Evolutionary conservation across 257 asterid species (phyloP).

Genomic region (Coffea canephora): DNA sequence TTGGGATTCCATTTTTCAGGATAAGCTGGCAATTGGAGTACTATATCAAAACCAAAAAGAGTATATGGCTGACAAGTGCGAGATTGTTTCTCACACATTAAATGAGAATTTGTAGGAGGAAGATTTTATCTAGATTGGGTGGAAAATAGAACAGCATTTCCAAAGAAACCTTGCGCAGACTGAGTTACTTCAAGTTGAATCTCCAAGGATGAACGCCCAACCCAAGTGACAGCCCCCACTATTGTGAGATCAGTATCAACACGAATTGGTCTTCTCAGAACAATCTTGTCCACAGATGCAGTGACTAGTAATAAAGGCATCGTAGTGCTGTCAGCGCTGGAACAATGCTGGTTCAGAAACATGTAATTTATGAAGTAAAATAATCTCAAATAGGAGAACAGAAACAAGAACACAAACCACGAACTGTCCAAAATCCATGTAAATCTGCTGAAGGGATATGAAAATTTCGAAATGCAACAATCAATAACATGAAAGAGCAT

Average conservation of each 20-base stretch:
- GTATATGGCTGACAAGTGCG: neutral
- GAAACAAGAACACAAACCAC: neutral
- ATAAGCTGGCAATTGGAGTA: neutral
- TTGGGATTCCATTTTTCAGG: neutral
- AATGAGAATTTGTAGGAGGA: neutral
- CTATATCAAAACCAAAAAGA: neutral
- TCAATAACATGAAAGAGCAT: neutral
- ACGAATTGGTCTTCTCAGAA: slow-evolving; percentile 61
- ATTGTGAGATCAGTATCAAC: slow-evolving; percentile 67
- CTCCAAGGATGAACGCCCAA: slow-evolving; percentile 92
- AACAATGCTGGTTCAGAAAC: slow-evolving; percentile 63
- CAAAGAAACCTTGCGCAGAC: slow-evolving; percentile 49
- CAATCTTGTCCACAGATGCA: slow-evolving; percentile 94
- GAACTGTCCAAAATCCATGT: neutral
- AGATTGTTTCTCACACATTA: neutral
- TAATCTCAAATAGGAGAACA: neutral
- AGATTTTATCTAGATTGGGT: neutral
- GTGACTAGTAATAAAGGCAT: slow-evolving; percentile 77
- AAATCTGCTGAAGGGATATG: neutral
- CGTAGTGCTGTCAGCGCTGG: slow-evolving; percentile 57
- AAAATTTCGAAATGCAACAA: neutral
- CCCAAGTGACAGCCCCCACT: slow-evolving; percentile 89
- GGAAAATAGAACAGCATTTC: slow-evolving; percentile 1
- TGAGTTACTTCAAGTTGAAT: slow-evolving; percentile 82
- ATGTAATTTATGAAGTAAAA: neutral